phyloP scores from a whole-genome alignment of 2,329 filamentous ascomycete species.

The Didymosphaeria variabile region DNA sequence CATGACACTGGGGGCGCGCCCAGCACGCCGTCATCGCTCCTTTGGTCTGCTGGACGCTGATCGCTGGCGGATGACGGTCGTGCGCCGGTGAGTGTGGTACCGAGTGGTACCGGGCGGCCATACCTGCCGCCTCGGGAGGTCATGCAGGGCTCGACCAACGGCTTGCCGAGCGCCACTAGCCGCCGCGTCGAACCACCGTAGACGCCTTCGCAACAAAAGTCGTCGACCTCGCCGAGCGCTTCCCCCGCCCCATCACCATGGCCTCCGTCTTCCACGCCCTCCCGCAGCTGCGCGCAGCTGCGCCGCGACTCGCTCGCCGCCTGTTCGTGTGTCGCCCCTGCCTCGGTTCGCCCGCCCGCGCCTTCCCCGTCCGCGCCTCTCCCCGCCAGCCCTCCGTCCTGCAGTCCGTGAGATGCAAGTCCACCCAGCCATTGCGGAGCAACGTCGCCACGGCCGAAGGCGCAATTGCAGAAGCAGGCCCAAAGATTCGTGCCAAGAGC shows the following conservation, averaged over 20 bases:
- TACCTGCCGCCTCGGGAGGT: background rate
- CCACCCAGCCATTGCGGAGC: constrained; percentile 41
- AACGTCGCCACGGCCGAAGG: constrained; percentile 28
- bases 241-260: constrained; percentile 34
- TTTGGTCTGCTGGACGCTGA: constrained; percentile 19
- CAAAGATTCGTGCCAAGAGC: constrained; percentile 21
- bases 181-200: constrained; percentile 16
- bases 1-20: too few relatives aligned
- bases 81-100: constrained; percentile 23
- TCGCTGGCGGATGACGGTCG: constrained; percentile 22
- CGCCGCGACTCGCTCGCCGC: constrained; percentile 48
- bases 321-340: constrained; percentile 48
- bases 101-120: background rate
- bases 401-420: constrained; percentile 45
- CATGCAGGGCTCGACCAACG: background rate
- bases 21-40: too few relatives aligned
- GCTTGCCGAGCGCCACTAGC: constrained; percentile 12
- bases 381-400: constrained; percentile 36
- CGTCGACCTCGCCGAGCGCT: constrained; percentile 7
- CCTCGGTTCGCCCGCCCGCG: constrained; percentile 38
- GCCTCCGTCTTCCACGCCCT: constrained; percentile 48
- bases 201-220: constrained; percentile 1
- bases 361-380: constrained; percentile 27
- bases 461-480: constrained; percentile 20
- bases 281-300: constrained; percentile 49